Evolutionary conservation across 805 yeast species (phyloP), one percentile per base, ranked within the genome.

Genomic region (Yarrowia sp.): DNA sequence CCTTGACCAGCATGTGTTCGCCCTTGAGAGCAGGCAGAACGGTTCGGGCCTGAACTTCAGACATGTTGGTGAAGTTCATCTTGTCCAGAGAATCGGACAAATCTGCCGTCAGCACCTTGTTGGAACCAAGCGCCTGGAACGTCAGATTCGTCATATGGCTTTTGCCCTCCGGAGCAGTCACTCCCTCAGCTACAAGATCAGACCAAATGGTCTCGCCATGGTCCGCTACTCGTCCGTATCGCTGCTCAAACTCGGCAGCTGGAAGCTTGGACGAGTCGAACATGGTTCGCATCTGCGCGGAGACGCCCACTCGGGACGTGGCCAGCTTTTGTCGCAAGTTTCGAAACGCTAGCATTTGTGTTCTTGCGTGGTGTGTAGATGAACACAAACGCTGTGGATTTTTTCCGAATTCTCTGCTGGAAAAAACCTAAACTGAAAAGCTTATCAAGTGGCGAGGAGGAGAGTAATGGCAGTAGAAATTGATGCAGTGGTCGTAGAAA

Each of bases 1-100:
- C 97, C 71, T 96, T 82, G 40, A 91, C 92, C 22, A 92, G 90
- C 46, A 90, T 79, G 68, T 93, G 92, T 33, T 78, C 76, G 17
- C 79, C 74, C 35, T 96, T 77, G 73, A 93, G 96, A 68, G 95
- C 90, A 0, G 98, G 96, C 0, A 76, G 66, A 54, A 75, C 24
- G 0, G 77, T 74, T 65, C 72, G 75, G 21, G 78, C 78, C 66
- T 76, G 78, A 4, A 75, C 78, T 12, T 77, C 75, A 14, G 78
- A 74, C 65, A 75, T 67, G 52, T 70, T 67, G 38, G 69, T 69
- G 67, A 72, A 75, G 36, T 70, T 68, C 28, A 58, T 21, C 24
- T 41, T 21, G 32, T 30, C 10, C n/a, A 58, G 51, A 2, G 63
- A 58, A 7, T 11, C 21, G 11, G 63, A 58, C 22, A 58, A n/a